phyloP scores from a whole-genome alignment of 331 rosid genomes.

The Pyracantha coccinea region DNA sequence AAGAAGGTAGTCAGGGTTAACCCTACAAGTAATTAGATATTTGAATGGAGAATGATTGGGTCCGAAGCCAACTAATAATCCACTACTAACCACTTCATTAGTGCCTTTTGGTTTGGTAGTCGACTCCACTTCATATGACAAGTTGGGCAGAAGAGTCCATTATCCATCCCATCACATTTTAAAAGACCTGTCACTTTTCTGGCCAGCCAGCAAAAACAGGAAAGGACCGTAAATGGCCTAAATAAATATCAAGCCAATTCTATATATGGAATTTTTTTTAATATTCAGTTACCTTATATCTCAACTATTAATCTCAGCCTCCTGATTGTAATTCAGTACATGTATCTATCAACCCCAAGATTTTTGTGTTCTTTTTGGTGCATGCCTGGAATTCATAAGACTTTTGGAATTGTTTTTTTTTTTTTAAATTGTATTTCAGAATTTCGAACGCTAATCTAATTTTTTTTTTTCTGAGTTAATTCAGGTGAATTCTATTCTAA shows the following conservation, averaged over 20 bases:
- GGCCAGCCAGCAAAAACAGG: neutral
- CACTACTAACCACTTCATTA: slow-evolving; percentile 1
- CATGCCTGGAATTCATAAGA: neutral
- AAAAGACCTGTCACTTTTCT: neutral
- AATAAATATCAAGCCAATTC: neutral
- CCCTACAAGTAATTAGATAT: neutral
- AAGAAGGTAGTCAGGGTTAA: neutral
- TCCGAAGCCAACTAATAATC: neutral
- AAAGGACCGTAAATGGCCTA: too few relatives aligned
- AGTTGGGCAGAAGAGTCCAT: neutral
- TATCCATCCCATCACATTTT: neutral
- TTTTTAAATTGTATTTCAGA: too few relatives aligned
- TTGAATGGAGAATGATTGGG: neutral
- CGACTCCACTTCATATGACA: neutral
- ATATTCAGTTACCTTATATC: neutral
- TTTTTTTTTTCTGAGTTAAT: neutral
- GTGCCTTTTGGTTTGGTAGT: neutral
- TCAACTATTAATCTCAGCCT: neutral
- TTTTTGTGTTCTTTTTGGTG: neutral
- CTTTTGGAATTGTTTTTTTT: too few relatives aligned
- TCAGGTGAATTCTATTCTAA: neutral
- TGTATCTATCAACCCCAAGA: neutral
- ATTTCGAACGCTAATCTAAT: too few relatives aligned
- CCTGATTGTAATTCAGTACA: neutral
- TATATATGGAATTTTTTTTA: neutral